These are phyloP conservation scores for Candida parachauliodes DNA, from an alignment of 805 yeast species.

Conservation along the genomic window DNA sequence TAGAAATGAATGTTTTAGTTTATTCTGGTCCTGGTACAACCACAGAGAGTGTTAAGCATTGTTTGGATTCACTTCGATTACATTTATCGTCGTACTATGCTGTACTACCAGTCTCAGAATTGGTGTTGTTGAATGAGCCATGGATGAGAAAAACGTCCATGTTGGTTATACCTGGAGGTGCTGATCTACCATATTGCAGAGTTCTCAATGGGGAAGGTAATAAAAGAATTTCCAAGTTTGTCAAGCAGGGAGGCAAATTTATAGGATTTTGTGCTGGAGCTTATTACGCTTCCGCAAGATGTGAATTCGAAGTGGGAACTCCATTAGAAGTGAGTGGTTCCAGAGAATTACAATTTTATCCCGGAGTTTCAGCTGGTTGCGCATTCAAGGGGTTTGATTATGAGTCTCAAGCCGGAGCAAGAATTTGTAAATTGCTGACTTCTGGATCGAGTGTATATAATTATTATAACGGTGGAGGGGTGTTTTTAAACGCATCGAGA, in stretches of 20 bases:
- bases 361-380: conserved; percentile 80
- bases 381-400: conserved; percentile 80
- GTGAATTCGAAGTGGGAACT: conserved; percentile 82
- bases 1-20: conserved; percentile 38
- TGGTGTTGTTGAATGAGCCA: conserved; percentile 70
- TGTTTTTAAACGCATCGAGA: conserved; percentile 71
- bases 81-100: conserved; percentile 86
- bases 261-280: conserved; percentile 97
- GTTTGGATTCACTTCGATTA: conserved; percentile 69
- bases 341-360: conserved; percentile 77
- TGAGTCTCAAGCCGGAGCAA: conserved; percentile 72
- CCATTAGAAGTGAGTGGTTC: conserved; percentile 82
- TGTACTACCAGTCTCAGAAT: conserved; percentile 65
- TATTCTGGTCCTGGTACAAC: conserved; percentile 74
- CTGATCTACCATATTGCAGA: conserved; percentile 82
- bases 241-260: conserved; percentile 74
- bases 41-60: conserved; percentile 78
- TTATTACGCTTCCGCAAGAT: conserved; percentile 68
- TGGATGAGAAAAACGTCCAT: conserved; percentile 81
- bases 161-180: conserved; percentile 94
- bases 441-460: conserved; percentile 19
- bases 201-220: conserved; percentile 71
- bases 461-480: conserved; percentile 89
- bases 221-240: conserved; percentile 55
- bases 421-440: conserved; percentile 45